Evolutionary conservation across 2,329 filamentous ascomycete species (phyloP).

Genomic region (Neonectria sp.): DNA sequence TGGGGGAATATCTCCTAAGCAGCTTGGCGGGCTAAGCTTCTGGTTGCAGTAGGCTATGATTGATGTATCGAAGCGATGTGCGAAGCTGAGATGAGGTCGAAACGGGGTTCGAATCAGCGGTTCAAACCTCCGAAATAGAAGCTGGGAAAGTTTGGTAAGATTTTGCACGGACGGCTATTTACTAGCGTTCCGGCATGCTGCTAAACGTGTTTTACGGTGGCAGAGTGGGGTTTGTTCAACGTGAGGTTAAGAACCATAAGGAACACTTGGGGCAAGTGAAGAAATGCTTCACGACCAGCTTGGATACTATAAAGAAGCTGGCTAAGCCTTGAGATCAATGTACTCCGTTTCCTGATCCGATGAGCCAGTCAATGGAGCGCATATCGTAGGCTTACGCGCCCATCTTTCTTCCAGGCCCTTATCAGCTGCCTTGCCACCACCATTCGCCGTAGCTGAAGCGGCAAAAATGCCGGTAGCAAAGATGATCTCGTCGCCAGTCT

Average conservation of each 20-base stretch:
- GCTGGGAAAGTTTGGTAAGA: too few relatives aligned
- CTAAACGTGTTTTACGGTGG: not conserved
- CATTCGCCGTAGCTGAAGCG: conserved; percentile 2
- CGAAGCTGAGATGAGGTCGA: not conserved
- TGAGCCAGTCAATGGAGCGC: accelerated
- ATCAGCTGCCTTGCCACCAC: accelerated
- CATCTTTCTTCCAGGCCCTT: conserved; percentile 21
- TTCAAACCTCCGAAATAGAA: not conserved
- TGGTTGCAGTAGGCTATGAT: too few relatives aligned
- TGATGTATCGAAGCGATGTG: not conserved
- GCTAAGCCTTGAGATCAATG: not conserved
- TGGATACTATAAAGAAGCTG: too few relatives aligned
- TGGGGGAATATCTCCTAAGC: not conserved
- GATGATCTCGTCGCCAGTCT: not conserved
- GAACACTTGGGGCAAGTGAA: not conserved
- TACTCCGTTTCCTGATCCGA: not conserved
- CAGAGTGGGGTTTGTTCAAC: not conserved
- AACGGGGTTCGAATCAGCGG: not conserved
- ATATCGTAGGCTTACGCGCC: conserved; percentile 11
- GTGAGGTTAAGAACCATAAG: too few relatives aligned
- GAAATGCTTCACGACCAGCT: not conserved
- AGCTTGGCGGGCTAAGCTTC: not conserved
- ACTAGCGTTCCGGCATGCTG: not conserved
- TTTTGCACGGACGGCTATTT: not conserved
- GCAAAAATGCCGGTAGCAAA: conserved; percentile 29